A percentile compares a stretch with the other conserved stretches of the same genome.
Conservation (phyloP, 2,329 filamentous ascomycete genomes). For the Madurella mycetomatis region DNA sequence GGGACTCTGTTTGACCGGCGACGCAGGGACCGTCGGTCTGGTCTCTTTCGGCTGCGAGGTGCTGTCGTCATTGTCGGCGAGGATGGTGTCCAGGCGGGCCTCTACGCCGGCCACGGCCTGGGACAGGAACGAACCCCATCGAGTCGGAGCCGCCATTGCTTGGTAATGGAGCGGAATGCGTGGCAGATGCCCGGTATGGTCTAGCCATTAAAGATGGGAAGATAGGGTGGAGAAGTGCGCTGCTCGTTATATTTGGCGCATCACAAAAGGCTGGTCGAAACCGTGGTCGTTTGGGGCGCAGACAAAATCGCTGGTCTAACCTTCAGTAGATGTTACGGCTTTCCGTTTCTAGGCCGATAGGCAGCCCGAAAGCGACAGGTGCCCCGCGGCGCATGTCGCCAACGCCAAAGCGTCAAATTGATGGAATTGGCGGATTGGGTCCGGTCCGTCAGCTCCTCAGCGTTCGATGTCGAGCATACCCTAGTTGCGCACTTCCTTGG, state of each 20-base stretch:
- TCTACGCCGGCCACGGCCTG: constrained; percentile 93
- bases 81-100: constrained; percentile 84
- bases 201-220: constrained; percentile 14
- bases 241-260: constrained; percentile 14
- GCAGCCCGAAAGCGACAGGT: neutral
- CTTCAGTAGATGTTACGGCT: neutral
- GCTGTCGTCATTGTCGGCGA: constrained; percentile 69
- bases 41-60: constrained; percentile 27
- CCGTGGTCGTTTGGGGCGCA: neutral
- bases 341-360: neutral
- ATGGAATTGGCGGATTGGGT: neutral
- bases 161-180: neutral
- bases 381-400: neutral
- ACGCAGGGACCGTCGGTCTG: constrained; percentile 27
- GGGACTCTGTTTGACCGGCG: constrained; percentile 34
- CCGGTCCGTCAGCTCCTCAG: neutral
- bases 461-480: neutral
- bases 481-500: neutral
- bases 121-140: constrained; percentile 78
- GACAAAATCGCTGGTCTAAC: neutral
- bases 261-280: neutral
- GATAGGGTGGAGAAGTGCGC: neutral
- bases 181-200: constrained; percentile 4
- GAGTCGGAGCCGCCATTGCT: constrained; percentile 46
- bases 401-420: neutral